Percentiles rank a stretch among this genome's conserved stretches.
Evolutionary conservation across 768 basidiomycete genomes (phyloP).

Genomic region (Galerina marginata): DNA sequence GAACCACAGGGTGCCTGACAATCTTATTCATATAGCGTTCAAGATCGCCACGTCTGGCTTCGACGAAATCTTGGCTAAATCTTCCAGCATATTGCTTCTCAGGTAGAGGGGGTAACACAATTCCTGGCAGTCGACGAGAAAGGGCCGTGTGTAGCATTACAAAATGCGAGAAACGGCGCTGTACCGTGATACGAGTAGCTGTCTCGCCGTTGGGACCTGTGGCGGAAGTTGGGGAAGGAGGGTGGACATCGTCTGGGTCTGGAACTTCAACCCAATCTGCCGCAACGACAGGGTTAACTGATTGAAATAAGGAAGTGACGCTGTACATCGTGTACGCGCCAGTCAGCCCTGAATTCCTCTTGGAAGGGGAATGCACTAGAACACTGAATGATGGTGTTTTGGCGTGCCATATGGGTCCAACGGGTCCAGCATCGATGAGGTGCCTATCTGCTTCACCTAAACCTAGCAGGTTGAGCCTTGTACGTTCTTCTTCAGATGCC

Average conservation of each 20-base stretch:
- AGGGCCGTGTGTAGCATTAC: slow-evolving; percentile 77
- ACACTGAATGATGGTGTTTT: slow-evolving; percentile 77
- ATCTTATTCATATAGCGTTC: slow-evolving; percentile 77
- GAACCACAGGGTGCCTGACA: slow-evolving; percentile 75
- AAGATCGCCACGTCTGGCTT: slow-evolving; percentile 80
- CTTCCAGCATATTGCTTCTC: slow-evolving; percentile 86
- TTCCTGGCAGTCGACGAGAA: slow-evolving; percentile 69
- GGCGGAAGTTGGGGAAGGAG: slow-evolving; percentile 23
- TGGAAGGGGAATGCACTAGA: slow-evolving; percentile 82
- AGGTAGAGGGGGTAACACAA: slow-evolving; percentile 81
- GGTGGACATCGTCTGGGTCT: slow-evolving; percentile 30
- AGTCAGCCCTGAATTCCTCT: slow-evolving; percentile 66
- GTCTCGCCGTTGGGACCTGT: slow-evolving; percentile 28
- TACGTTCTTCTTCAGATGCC: slow-evolving; percentile 48
- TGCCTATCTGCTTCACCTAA: slow-evolving; percentile 69
- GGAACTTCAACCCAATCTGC: slow-evolving; percentile 31
- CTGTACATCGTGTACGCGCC: slow-evolving; percentile 78
- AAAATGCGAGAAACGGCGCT: slow-evolving; percentile 87
- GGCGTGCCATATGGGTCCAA: slow-evolving; percentile 74
- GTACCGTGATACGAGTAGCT: slow-evolving; percentile 69
- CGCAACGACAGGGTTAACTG: slow-evolving; percentile 7
- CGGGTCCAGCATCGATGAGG: slow-evolving; percentile 71
- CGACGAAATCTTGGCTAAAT: slow-evolving; percentile 82
- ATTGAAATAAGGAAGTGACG: slow-evolving; percentile 74
- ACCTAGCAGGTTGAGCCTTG: slow-evolving; percentile 44